A percentile compares a stretch with the other conserved stretches of the same genome.
phyloP scores from a whole-genome alignment of 192 early-diverging fungal genomes.

The Endogone sp. region DNA sequence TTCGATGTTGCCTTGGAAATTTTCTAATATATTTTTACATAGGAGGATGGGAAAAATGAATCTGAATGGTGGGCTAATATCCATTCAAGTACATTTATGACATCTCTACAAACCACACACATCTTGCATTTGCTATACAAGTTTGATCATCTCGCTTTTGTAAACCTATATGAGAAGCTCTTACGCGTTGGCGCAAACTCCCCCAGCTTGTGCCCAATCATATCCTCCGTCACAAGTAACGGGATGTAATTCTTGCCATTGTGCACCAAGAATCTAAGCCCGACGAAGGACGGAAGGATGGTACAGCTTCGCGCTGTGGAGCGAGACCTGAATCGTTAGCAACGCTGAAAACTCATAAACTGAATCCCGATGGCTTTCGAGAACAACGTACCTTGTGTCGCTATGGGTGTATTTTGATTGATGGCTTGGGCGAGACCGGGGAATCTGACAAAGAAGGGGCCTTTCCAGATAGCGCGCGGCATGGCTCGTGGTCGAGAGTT shows the following conservation, averaged over 20 bases:
- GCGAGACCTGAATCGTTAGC: too few species aligned
- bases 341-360: too few species aligned
- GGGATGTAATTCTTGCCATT: slow-evolving; percentile 91
- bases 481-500: too few species aligned
- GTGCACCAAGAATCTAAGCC: slow-evolving; percentile 85
- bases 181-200: slow-evolving; percentile 92
- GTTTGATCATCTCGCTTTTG: slow-evolving; percentile 76
- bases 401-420: slow-evolving; percentile 55
- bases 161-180: slow-evolving; percentile 73
- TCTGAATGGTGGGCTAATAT: too few species aligned
- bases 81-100: too few species aligned
- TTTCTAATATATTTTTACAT: too few species aligned
- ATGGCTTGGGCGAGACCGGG: slow-evolving; percentile 60
- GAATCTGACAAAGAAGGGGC: slow-evolving; percentile 48
- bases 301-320: slow-evolving; percentile 80
- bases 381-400: slow-evolving; percentile 28
- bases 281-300: slow-evolving; percentile 87
- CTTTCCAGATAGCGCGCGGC: slow-evolving; percentile 72
- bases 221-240: slow-evolving; percentile 82
- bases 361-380: too few species aligned
- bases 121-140: too few species aligned
- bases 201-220: slow-evolving; percentile 93
- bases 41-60: too few species aligned
- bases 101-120: too few species aligned
- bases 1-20: too few species aligned